These are phyloP conservation scores for Chaetomium olivaceum DNA, from an alignment of 2,329 filamentous ascomycete species.

Conservation along the genomic window DNA sequence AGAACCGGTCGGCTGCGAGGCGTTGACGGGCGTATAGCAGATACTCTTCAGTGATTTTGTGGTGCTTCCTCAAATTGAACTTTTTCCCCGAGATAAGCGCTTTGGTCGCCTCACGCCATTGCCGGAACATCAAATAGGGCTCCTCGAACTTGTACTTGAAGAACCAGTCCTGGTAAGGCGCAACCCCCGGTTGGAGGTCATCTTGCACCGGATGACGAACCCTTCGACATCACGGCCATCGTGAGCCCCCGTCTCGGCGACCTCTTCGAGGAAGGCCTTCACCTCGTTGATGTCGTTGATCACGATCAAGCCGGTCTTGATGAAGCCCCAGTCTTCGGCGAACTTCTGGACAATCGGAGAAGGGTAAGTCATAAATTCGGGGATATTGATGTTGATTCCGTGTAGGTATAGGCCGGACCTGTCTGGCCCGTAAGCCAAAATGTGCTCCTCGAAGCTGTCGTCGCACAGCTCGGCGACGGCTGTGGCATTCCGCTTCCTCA, in stretches of 20 bases:
- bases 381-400: slow-evolving; percentile 93
- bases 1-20: slow-evolving; percentile 65
- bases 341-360: slow-evolving; percentile 83
- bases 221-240: slow-evolving; percentile 92
- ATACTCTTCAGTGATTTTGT: slow-evolving; percentile 88
- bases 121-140: slow-evolving; percentile 96
- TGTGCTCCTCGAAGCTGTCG: slow-evolving; percentile 94
- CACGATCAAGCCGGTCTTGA: slow-evolving; percentile 77
- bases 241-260: slow-evolving; percentile 86
- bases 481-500: slow-evolving; percentile 82
- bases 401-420: slow-evolving; percentile 91
- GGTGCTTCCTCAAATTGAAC: slow-evolving; percentile 82
- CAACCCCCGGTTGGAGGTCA: slow-evolving; percentile 50
- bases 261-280: slow-evolving; percentile 76
- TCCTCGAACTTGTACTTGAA: slow-evolving; percentile 99
- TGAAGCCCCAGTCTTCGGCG: slow-evolving; percentile 90
- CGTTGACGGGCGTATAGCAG: slow-evolving; percentile 75
- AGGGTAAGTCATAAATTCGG: slow-evolving; percentile 85
- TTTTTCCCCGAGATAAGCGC: slow-evolving; percentile 73
- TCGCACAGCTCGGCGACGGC: slow-evolving; percentile 96
- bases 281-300: slow-evolving; percentile 75
- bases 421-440: slow-evolving; percentile 81
- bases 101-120: slow-evolving; percentile 98
- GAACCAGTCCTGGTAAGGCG: slow-evolving; percentile 87
- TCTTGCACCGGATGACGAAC: slow-evolving; percentile 91